Conservation (phyloP, 176 grass and related monocot species). For the Juncus effusus region DNA sequence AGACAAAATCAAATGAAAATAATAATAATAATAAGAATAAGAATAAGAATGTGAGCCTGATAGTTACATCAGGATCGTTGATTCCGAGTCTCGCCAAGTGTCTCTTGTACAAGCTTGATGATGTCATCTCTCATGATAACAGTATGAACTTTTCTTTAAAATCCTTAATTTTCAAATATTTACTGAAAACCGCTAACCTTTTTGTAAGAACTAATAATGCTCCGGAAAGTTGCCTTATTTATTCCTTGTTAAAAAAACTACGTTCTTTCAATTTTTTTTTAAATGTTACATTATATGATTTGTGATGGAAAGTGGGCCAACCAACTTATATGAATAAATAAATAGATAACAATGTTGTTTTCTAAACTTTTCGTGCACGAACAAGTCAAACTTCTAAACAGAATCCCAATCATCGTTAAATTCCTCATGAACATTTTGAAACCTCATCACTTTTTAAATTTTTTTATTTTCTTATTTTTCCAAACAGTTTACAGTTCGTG, state of each 20-base stretch:
- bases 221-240: too few relatives aligned
- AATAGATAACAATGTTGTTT: background rate
- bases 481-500: too few relatives aligned
- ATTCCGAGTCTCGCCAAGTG: constrained; percentile 96
- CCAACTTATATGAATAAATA: background rate
- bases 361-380: too few relatives aligned
- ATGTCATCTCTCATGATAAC: constrained; percentile 73
- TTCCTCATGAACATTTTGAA: too few relatives aligned
- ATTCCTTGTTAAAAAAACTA: background rate
- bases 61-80: constrained; percentile 93
- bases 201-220: too few relatives aligned
- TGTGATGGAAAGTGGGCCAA: too few relatives aligned
- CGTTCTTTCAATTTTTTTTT: background rate
- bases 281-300: background rate
- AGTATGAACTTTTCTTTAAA: constrained; percentile 35
- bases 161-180: background rate
- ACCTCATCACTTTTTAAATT: too few relatives aligned
- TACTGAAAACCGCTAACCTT: too few relatives aligned
- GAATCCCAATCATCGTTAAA: too few relatives aligned
- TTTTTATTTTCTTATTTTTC: too few relatives aligned
- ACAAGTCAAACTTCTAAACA: too few relatives aligned
- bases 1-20: background rate
- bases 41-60: constrained; percentile 21
- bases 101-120: constrained; percentile 81
- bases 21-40: constrained; percentile 21